Base-by-base conservation (phyloP, 257 asterid genomes). In the Fraxinus americana region DNA sequence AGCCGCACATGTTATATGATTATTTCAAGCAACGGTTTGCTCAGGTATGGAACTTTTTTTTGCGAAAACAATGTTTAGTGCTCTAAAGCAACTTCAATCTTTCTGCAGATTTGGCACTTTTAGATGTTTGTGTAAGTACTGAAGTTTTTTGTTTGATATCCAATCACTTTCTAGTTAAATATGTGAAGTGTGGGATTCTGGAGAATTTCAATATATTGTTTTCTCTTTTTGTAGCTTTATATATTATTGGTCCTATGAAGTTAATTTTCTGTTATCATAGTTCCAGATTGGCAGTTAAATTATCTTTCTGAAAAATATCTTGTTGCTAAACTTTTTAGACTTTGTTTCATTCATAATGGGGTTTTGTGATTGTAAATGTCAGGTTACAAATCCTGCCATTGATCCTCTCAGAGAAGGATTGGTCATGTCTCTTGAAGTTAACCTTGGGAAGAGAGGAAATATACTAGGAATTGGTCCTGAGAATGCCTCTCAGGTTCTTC, bases 311-410 rank as follows among this genome's bases (percentile, higher is more conserved):
- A 25, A 19, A 19, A 67, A 67, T 14, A 2, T 72, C 17, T 14
- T 63, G 16, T 32, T 43, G n/a, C 50, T 70, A 21, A 76, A 45
- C 19, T 43, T 74, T 66, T 67, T 78, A 54, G 65, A 76, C 76
- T 72, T 67, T 66, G 73, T 75, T 67, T 71, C 11, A 35, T 70
- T 72, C 72, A 34, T 66, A 74, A 67, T 83, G 72, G 73, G 74
- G 16, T 75, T 75, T 39, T 76, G 67, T 66, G 27, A 80, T 45
- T 72, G 45, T 77, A 38, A 66, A 54, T 82, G 79, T 79, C 87
- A 96, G 99, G 99, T 96, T 72, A 96, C 99, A 77, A 96, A 96
- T 88, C 99, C 99, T 29, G 99, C 99, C 72, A 96, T 96, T 81
- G 99, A 96, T 85, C 99, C 99, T 75, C 94, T 96, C 27, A 88